Conservation (phyloP, 2,329 filamentous ascomycete genomes). For the Colletotrichum eremochloae region DNA sequence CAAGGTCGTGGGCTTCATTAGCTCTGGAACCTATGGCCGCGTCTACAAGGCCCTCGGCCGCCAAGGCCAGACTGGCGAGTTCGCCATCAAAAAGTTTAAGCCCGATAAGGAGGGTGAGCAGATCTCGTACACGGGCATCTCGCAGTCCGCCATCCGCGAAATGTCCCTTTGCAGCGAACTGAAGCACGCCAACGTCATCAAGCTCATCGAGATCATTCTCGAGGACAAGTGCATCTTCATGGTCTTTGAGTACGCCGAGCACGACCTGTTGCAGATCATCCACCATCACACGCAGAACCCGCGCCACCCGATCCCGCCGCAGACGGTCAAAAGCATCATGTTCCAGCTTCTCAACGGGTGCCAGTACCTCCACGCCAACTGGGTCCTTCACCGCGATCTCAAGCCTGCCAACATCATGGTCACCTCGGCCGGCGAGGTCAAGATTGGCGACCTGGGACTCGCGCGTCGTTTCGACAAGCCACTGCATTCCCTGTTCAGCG, state of each 20-base stretch:
- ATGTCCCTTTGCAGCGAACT: conserved; percentile 98
- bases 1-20: conserved; percentile 98
- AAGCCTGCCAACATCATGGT: conserved; percentile 99
- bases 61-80: conserved; percentile 81
- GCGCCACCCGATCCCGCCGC: conserved; percentile 87
- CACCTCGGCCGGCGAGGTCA: conserved; percentile 88
- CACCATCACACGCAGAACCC: conserved; percentile 95
- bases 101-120: conserved; percentile 98
- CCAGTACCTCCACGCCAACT: conserved; percentile 94
- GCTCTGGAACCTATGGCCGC: conserved; percentile 95
- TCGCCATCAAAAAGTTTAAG: conserved; percentile 99
- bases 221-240: conserved; percentile 99
- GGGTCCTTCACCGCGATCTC: conserved; percentile 96
- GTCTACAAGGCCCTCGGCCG: conserved; percentile 95
- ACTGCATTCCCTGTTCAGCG: conserved; percentile 88
- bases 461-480: conserved; percentile 96
- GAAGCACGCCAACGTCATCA: conserved; percentile 88
- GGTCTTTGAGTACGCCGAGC: conserved; percentile 99
- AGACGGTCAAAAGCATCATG: conserved; percentile 92
- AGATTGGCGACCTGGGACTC: conserved; percentile 93
- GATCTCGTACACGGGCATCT: conserved; percentile 96
- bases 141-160: conserved; percentile 95
- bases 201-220: conserved; percentile 93
- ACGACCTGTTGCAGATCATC: conserved; percentile 97
- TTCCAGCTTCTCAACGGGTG: conserved; percentile 96